Base-by-base conservation (phyloP, 192 early-diverging fungal genomes). In the Backusella westeae region DNA sequence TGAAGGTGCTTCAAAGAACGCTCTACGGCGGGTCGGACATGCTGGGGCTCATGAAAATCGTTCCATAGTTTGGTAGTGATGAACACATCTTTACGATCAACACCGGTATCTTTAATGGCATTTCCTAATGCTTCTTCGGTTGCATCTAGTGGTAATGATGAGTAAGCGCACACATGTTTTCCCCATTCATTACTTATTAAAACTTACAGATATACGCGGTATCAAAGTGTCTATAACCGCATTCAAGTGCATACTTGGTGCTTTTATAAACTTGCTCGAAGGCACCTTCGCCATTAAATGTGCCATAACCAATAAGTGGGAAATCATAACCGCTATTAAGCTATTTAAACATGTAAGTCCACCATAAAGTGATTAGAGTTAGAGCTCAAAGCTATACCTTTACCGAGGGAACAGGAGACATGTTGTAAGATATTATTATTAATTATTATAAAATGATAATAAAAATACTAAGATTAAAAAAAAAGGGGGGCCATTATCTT, bases 81-180 rank as follows among this genome's bases (percentile, higher is more conserved):
- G 68, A 90, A 93, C 8, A 94, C 73, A 15, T 93, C 80, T 67
- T 91, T 81, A 71, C 93, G 91, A 6, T 85, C 83, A 7, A 90
- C 78, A 10, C 29, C 67, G 19, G 72, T 68, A 8, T 89, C 77
- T 59, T 80, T 81, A 17, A 93, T 78, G 0, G 88, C 92, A 26
- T 86, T 69, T 12, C 94, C 94, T 29, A 94, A 80, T 32, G 93
- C 93, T 9, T 71, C 53, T 77, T 95, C 91, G 77, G 93, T 95
- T 34, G 75, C 75, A 78, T 94, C 80, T 81, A 67, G 42, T 41
- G 3, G 4, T 14, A 7, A 39, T 38, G 6, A 6, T 49, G 1
- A 49, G 3, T 39, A 12, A 1, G 10, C 9, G 38, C 10, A 12
- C 6, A 10, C 38, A 39, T 6, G 10, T 39, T 7, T 39, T 0